These are phyloP conservation scores for Filosporella fistucella DNA, from an alignment of 495 filamentous ascomycete genomes.

Conservation along the genomic window DNA sequence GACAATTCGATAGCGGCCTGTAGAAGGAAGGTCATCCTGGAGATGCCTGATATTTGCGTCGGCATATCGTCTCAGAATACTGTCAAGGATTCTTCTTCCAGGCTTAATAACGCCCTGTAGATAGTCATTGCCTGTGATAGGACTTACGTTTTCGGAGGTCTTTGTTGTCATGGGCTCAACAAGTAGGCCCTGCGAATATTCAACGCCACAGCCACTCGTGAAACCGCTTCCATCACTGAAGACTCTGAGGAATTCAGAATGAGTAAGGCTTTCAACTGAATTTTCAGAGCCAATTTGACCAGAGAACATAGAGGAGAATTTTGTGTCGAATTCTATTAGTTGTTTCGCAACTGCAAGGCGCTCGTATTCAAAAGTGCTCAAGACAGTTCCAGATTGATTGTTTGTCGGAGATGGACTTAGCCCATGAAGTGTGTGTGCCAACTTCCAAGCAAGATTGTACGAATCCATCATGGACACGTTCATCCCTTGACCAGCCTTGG, in stretches of 20 bases:
- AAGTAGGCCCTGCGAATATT: constrained; percentile 23
- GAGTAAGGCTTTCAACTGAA: too few relatives aligned
- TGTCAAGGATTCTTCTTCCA: too few relatives aligned
- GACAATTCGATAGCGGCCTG: too few relatives aligned
- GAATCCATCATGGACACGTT: constrained; percentile 50
- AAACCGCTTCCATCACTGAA: too few relatives aligned
- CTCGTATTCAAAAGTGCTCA: constrained; percentile 67
- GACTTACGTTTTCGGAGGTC: constrained; percentile 46
- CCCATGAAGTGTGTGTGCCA: constrained; percentile 57
- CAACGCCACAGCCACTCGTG: too few relatives aligned
- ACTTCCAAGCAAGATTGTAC: constrained; percentile 75
- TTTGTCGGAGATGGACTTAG: constrained; percentile 38
- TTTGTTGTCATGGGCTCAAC: constrained; percentile 45
- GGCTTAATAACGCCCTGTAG: too few relatives aligned
- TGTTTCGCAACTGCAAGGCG: constrained; percentile 60
- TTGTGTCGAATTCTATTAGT: constrained; percentile 68
- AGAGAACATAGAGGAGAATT: constrained; percentile 60
- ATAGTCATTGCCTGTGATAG: constrained; percentile 56
- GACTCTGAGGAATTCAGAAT: too few relatives aligned
- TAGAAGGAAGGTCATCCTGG: too few relatives aligned
- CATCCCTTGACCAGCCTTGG: constrained; percentile 36
- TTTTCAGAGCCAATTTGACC: too few relatives aligned
- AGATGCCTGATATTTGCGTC: not conserved
- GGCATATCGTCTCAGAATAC: constrained; percentile 53
- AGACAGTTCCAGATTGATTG: too few relatives aligned